Evolutionary conservation across 805 yeast genomes (phyloP).

Genomic region (Candida chauliodis): DNA sequence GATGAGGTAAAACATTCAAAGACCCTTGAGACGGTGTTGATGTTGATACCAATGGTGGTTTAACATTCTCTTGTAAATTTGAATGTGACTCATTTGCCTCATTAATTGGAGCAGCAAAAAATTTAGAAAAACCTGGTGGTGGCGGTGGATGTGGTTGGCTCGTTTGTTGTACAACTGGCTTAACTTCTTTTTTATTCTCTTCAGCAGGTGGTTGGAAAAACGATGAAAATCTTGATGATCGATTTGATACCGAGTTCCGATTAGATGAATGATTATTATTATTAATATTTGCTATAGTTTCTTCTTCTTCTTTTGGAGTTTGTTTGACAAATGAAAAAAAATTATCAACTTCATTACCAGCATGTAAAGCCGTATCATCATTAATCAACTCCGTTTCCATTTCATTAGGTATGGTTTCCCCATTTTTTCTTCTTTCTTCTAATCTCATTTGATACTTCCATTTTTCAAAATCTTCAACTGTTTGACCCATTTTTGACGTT

Average conservation of each 20-base stretch:
- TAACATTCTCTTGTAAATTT: background rate
- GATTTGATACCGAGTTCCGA: conserved; percentile 13
- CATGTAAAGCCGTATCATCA: conserved; percentile 10
- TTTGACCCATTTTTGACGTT: conserved; percentile 38
- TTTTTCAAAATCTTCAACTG: conserved; percentile 55
- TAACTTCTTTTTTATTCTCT: background rate
- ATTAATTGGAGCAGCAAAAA: conserved; percentile 3
- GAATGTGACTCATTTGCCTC: background rate
- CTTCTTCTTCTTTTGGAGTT: conserved; percentile 21
- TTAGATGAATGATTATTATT: conserved; percentile 5
- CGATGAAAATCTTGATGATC: conserved; percentile 36
- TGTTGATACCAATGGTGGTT: conserved; percentile 2
- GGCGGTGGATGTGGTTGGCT: too few species aligned
- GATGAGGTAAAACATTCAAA: conserved; percentile 11
- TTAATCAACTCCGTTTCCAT: conserved; percentile 7
- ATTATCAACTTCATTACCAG: conserved; percentile 41
- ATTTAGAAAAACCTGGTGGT: conserved; percentile 12
- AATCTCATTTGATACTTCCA: conserved; percentile 55
- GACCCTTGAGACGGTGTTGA: conserved; percentile 7
- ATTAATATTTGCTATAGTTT: background rate
- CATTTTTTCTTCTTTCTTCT: conserved; percentile 47
- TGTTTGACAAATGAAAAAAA: conserved; percentile 37
- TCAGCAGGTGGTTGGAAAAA: conserved; percentile 20
- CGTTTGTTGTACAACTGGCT: background rate
- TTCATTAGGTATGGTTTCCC: conserved; percentile 25